These are phyloP conservation scores for Lyophyllum shimeji DNA, from an alignment of 768 basidiomycete species.

Conservation along the genomic window DNA sequence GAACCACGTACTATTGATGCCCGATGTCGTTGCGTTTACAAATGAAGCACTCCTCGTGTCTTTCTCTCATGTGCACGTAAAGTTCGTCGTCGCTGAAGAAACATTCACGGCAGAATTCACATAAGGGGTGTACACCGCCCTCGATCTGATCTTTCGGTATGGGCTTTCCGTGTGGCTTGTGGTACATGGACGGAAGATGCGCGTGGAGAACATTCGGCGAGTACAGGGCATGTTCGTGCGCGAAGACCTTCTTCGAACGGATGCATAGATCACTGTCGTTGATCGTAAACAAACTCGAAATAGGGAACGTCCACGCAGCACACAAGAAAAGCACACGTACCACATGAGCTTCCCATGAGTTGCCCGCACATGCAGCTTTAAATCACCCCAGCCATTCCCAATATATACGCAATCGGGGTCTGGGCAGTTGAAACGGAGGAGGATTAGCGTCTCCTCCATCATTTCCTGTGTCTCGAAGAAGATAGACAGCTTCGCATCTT, in stretches of 20 bases:
- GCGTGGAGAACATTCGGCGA: conserved; percentile 54
- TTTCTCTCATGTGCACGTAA: conserved; percentile 90
- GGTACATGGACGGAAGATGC: conserved; percentile 76
- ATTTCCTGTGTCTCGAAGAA: conserved; percentile 88
- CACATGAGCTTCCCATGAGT: conserved; percentile 80
- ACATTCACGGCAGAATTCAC: conserved; percentile 89
- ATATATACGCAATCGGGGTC: conserved; percentile 80
- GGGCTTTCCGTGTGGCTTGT: conserved; percentile 35
- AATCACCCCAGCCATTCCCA: conserved; percentile 85
- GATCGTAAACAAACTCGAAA: background rate
- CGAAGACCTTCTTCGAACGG: conserved; percentile 88
- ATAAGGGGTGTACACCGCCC: conserved; percentile 74
- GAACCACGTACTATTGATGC: conserved; percentile 84
- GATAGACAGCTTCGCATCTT: conserved; percentile 73
- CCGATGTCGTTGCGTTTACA: conserved; percentile 81
- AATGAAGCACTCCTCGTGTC: conserved; percentile 95
- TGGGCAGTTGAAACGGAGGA: conserved; percentile 95
- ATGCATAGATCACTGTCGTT: conserved; percentile 80
- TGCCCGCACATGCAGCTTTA: conserved; percentile 81
- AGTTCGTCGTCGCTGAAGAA: conserved; percentile 93
- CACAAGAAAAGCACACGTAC: conserved; percentile 38
- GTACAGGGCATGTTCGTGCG: conserved; percentile 92
- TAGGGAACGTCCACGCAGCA: background rate
- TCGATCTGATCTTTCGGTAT: conserved; percentile 57
- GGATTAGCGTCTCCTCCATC: conserved; percentile 92